Evolutionary conservation across 306 rosid species (phyloP), one percentile per base, ranked within the genome.

Genomic region (Dalbergia cochinchinensis): DNA sequence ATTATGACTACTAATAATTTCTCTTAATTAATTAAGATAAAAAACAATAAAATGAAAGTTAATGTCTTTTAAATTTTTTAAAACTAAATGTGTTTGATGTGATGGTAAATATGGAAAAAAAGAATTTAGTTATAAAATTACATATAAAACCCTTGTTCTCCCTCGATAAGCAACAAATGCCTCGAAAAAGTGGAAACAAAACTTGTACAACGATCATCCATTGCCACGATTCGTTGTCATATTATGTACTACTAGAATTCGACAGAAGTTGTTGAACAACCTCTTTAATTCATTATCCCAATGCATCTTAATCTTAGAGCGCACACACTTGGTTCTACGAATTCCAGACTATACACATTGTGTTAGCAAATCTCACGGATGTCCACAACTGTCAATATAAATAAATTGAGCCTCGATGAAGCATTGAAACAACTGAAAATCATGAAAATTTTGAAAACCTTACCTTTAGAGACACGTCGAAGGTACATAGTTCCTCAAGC

Each of bases 351-450:
- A 34, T 51, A 50, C 6, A 59, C 9, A 59, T 13, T n/a, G 35
- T 37, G 47, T 68, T 15, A 53, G 73, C 71, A 79, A 79, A 79
- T 61, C 41, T 68, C 44, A 41, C 48, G 19, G 64, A 11, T 73
- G 76, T 66, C 39, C 15, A 39, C 77, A 73, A 45, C 77, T 57
- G 20, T 51, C 61, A 50, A 35, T 66, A 57, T 19, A 60, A 72
- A 77, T 77, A 33, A 72, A 59, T 39, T 20, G 67, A 50, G 35
- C 72, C 72, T 70, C 64, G 33, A 64, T 55, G 31, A 71, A 20
- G 14, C 59, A 63, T 20, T 7, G 65, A 69, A 65, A 79, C 62
- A 59, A 66, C 54, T 42, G 55, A 14, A 45, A 61, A 42, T 47
- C 45, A 62, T 11, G 34, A n/a, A 19, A 44, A 37, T 74, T 62